Evolutionary conservation across 2,329 filamentous ascomycete species (phyloP).

Genomic region (Cladosporium sp.): DNA sequence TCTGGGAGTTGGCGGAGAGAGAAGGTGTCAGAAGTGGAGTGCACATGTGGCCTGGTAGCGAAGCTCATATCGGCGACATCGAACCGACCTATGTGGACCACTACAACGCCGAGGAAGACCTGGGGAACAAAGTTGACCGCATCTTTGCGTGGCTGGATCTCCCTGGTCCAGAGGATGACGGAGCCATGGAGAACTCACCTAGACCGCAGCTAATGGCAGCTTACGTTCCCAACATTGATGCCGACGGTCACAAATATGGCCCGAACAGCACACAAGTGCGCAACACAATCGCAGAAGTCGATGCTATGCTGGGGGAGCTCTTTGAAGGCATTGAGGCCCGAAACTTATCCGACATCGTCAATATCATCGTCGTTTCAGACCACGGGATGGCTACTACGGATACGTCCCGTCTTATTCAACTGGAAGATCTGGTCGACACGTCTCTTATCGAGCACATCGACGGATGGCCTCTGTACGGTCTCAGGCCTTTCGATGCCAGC

Average conservation of each 20-base stretch:
- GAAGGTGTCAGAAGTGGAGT: conserved; percentile 77
- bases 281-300: conserved; percentile 73
- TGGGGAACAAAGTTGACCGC: conserved; percentile 73
- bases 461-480: conserved; percentile 89
- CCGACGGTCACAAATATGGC: conserved; percentile 81
- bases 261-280: conserved; percentile 93
- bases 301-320: conserved; percentile 76
- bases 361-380: conserved; percentile 93
- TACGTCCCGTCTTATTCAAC: conserved; percentile 73
- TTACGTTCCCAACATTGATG: conserved; percentile 91
- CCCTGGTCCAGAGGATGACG: conserved; percentile 65
- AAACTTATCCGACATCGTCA: conserved; percentile 86
- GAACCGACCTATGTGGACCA: conserved; percentile 81
- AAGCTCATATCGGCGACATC: conserved; percentile 75
- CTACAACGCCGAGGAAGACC: conserved; percentile 74
- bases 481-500: conserved; percentile 71
- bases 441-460: conserved; percentile 78
- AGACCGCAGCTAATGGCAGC: conserved; percentile 90
- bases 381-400: conserved; percentile 98
- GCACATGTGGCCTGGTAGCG: conserved; percentile 98
- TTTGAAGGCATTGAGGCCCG: conserved; percentile 74
- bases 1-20: conserved; percentile 90
- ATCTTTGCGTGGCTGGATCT: conserved; percentile 82
- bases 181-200: conserved; percentile 44
- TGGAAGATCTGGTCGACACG: conserved; percentile 84